phyloP scores from a whole-genome alignment of 2,329 filamentous ascomycete species.

The Xylaria sp. region DNA sequence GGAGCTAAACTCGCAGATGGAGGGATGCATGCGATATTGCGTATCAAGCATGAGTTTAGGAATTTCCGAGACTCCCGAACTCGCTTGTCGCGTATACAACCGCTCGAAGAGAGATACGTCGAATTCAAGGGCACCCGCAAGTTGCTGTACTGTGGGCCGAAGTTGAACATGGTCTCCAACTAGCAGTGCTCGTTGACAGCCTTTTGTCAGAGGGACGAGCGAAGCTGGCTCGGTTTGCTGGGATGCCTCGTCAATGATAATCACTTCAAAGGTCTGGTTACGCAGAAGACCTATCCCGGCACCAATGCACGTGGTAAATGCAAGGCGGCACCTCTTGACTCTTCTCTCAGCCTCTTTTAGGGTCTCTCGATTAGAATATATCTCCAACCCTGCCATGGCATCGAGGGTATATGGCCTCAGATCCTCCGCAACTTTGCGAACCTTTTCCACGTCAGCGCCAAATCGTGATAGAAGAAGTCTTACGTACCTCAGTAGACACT shows the following conservation, averaged over 20 bases:
- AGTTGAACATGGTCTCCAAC: slow-evolving; percentile 28
- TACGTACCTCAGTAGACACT: slow-evolving; percentile 24
- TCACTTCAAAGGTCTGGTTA: slow-evolving; percentile 24
- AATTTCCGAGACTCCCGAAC: not conserved
- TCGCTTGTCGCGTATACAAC: slow-evolving; percentile 6
- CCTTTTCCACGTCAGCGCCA: not conserved
- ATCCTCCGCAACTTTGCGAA: slow-evolving; percentile 15
- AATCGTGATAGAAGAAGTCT: not conserved
- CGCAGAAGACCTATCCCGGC: slow-evolving; percentile 21
- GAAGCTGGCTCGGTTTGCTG: slow-evolving; percentile 28
- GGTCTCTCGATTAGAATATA: slow-evolving; percentile 10
- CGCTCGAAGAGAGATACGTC: slow-evolving; percentile 28
- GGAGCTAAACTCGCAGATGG: slow-evolving; percentile 27
- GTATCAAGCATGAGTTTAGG: slow-evolving; percentile 26
- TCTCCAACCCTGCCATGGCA: slow-evolving; percentile 24
- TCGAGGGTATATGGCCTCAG: slow-evolving; percentile 25
- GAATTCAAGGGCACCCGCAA: slow-evolving; percentile 18
- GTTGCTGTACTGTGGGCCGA: slow-evolving; percentile 23
- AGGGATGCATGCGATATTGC: slow-evolving; percentile 31
- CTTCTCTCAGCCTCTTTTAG: slow-evolving; percentile 22
- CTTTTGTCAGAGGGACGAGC: slow-evolving; percentile 26
- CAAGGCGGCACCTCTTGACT: slow-evolving; percentile 20
- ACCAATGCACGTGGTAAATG: slow-evolving; percentile 24
- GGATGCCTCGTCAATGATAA: slow-evolving; percentile 28
- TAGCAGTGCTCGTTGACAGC: slow-evolving; percentile 24